phyloP scores from a whole-genome alignment of 192 early-diverging fungal genomes.

The Linnemannia zychae region DNA sequence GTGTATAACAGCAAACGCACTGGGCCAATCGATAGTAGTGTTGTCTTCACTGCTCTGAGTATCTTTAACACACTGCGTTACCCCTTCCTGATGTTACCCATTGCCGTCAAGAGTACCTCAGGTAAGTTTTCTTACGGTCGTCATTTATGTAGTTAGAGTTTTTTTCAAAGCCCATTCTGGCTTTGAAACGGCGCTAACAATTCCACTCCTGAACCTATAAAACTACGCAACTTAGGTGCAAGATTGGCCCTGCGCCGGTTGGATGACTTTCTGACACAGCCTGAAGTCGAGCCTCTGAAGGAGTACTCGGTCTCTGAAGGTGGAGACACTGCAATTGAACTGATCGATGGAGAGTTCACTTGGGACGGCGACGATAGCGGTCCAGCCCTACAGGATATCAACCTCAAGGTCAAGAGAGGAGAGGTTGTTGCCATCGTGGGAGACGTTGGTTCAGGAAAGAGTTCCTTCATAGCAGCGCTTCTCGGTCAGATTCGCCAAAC shows the following conservation, averaged over 20 bases:
- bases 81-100: slow-evolving; percentile 60
- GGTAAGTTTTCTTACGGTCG: not conserved
- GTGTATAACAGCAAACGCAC: slow-evolving; percentile 41
- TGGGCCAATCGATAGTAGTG: slow-evolving; percentile 34
- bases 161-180: too few relatives aligned
- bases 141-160: too few relatives aligned
- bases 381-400: slow-evolving; percentile 50
- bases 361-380: slow-evolving; percentile 73
- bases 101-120: slow-evolving; percentile 54
- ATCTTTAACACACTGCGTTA: slow-evolving; percentile 63
- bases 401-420: slow-evolving; percentile 55
- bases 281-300: slow-evolving; percentile 66
- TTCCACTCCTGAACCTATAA: not conserved
- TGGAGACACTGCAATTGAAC: slow-evolving; percentile 24
- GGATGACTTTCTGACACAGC: slow-evolving; percentile 26
- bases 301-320: slow-evolving; percentile 42
- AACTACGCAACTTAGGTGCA: slow-evolving; percentile 12
- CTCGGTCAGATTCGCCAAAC: slow-evolving; percentile 63
- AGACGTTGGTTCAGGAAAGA: slow-evolving; percentile 86
- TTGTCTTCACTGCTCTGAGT: slow-evolving; percentile 63
- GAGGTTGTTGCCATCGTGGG: slow-evolving; percentile 84
- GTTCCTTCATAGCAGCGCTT: slow-evolving; percentile 82
- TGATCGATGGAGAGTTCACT: slow-evolving; percentile 56
- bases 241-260: slow-evolving; percentile 29
- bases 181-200: too few relatives aligned